Evolutionary conservation across 179 eudicot genomes (phyloP).

Genomic region (Beta lomatogona): DNA sequence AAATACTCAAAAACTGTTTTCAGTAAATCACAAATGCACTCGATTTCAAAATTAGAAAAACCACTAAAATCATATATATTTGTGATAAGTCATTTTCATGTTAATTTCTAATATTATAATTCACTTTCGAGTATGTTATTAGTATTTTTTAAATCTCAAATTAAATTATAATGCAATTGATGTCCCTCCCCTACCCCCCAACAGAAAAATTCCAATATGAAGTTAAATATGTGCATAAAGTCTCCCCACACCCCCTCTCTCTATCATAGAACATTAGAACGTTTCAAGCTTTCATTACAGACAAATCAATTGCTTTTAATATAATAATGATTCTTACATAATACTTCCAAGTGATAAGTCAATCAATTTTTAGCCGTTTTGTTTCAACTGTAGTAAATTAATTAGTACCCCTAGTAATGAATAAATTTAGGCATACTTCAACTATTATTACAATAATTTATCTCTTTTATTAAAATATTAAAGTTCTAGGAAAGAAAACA

Average conservation of each 20-base stretch:
- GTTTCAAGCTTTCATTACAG: not conserved
- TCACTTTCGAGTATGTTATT: not conserved
- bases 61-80: too few relatives aligned
- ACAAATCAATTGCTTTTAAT: constrained; percentile 19
- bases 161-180: too few relatives aligned
- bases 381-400: constrained; percentile 15
- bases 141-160: too few relatives aligned
- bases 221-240: not conserved
- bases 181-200: too few relatives aligned
- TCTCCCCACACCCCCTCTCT: not conserved
- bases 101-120: too few relatives aligned
- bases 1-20: too few relatives aligned
- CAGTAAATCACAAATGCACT: too few relatives aligned
- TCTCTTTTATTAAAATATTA: not conserved
- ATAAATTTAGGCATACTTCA: not conserved
- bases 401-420: constrained; percentile 19
- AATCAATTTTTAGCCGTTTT: constrained; percentile 37
- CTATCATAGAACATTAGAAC: not conserved
- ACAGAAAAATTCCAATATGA: too few relatives aligned
- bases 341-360: constrained; percentile 44
- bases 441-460: not conserved
- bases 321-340: constrained; percentile 15
- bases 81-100: too few relatives aligned
- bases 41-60: too few relatives aligned
- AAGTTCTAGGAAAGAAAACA: not conserved